Base-by-base conservation (phyloP, 176 grass and related monocot species). In the Areca catechu region DNA sequence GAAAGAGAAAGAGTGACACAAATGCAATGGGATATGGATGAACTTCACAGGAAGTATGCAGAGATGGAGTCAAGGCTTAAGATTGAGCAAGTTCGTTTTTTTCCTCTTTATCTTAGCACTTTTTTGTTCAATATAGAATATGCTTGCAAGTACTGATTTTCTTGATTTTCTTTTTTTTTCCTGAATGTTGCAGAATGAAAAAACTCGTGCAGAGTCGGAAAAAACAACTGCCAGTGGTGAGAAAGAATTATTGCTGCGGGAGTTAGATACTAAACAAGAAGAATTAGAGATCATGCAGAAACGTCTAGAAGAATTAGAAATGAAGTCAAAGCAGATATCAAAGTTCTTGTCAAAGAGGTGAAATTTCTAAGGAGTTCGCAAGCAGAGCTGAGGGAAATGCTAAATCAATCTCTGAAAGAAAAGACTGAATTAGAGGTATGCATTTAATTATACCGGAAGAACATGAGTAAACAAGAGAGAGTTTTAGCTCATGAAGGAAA, bases 21-120 rank as follows among this genome's bases (percentile, higher is more conserved):
- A 70, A 89, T 92, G 84, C 81, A 98, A 73, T 98, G 93, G 93
- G 93, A 92, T 66, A 85, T 92, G 93, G 84, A 98, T 83, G 93
- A 98, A 71, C 84, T 92, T 55, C 73, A 73, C 24, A 85, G 93
- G 78, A 92, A 83, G 63, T 89, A 81, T 76, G 80, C 81, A 52
- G 93, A 92, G 70, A 92, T 92, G 84, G 81, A 92, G 70, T 82
- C 81, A 55, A 88, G 78, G 54, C 70, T 92, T 66, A 83, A 67
- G 73, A 66, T 57, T 50, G 81, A 88, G 63, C 84, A 89, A 70
- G 93, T 98, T 51, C 30, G 57, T 61, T 69, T 61, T n/a, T 43
- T 72, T 56, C 50, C 54, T 19, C 5, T 24, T 14, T 50, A 51
- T 53, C 34, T 43, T 43, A 43, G 9, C 14, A 12, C 34, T 43